These are phyloP conservation scores for Pythium volutum DNA, from an alignment of 352 stramenopile genomes.

Conservation along the genomic window DNA sequence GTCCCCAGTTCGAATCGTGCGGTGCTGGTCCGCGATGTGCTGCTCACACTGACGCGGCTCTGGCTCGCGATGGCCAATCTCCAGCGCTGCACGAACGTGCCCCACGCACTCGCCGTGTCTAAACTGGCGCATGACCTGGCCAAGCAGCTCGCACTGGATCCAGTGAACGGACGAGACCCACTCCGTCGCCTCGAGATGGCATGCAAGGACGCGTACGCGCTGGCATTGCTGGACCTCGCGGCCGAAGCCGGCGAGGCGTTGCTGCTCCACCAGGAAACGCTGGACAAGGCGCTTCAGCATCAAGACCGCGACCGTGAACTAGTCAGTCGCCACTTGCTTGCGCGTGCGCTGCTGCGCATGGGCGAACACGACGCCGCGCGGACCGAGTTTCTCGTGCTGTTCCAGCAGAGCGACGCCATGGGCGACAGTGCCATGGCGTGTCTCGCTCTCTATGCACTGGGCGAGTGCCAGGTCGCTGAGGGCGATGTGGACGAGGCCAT, in stretches of 20 bases:
- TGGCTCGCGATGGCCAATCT: constrained; percentile 40
- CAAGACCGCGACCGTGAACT: constrained; percentile 45
- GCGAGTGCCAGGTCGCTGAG: constrained; percentile 34
- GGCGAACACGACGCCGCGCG: constrained; percentile 38
- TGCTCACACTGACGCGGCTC: constrained; percentile 44
- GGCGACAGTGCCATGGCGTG: constrained; percentile 43
- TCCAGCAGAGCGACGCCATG: constrained; percentile 34
- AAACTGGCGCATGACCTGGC: constrained; percentile 45
- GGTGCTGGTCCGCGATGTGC: constrained; percentile 25
- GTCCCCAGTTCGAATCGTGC: background rate
- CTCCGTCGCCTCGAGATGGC: constrained; percentile 43
- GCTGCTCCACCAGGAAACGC: constrained; percentile 41
- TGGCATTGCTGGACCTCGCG: constrained; percentile 34
- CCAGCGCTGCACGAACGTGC: constrained; percentile 44
- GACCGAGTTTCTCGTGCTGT: constrained; percentile 38
- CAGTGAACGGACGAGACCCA: background rate
- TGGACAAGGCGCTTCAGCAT: constrained; percentile 35
- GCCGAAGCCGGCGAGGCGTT: constrained; percentile 37
- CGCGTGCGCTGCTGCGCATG: constrained; percentile 31
- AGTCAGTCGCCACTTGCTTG: constrained; percentile 37
- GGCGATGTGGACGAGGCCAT: constrained; percentile 40
- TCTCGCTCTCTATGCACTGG: constrained; percentile 49
- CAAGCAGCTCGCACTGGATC: constrained; percentile 27
- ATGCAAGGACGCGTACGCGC: constrained; percentile 39
- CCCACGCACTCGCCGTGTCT: constrained; percentile 33